phyloP scores from a whole-genome alignment of 1,139 yeast species.

The Debaryomyces fabryi region DNA sequence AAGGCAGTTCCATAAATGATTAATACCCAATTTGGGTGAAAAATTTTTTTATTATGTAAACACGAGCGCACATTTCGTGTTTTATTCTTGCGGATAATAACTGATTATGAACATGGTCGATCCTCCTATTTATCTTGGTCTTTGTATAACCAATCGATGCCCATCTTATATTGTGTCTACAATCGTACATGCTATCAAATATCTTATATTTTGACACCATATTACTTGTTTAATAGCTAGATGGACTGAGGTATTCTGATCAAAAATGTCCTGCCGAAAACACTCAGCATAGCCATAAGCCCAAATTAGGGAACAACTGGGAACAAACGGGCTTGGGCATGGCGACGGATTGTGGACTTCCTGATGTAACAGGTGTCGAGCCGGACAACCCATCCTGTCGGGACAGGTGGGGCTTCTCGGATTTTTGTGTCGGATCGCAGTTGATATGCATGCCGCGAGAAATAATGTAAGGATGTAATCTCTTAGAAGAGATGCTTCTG shows the following conservation, averaged over 20 bases:
- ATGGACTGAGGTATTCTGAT: neutral
- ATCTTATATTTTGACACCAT: neutral
- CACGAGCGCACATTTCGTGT: constrained; percentile 9
- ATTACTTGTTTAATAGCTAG: neutral
- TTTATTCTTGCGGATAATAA: constrained; percentile 5
- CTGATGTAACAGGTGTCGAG: neutral
- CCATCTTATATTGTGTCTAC: neutral
- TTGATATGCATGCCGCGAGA: neutral
- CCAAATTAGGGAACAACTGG: neutral
- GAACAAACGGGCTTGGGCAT: neutral
- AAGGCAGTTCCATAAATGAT: constrained; percentile 1
- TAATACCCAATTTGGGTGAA: constrained; percentile 10
- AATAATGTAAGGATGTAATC: neutral
- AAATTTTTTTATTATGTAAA: constrained; percentile 10
- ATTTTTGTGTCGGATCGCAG: neutral
- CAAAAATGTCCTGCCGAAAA: neutral
- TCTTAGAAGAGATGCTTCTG: neutral
- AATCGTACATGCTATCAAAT: neutral
- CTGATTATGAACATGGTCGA: constrained; percentile 6
- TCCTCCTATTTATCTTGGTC: neutral
- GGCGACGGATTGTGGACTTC: neutral
- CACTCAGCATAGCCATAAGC: neutral
- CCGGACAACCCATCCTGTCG: neutral
- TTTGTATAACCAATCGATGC: neutral
- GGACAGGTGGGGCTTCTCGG: neutral